phyloP scores from a whole-genome alignment of 768 basidiomycete genomes.

The Boletus barrowsii region DNA sequence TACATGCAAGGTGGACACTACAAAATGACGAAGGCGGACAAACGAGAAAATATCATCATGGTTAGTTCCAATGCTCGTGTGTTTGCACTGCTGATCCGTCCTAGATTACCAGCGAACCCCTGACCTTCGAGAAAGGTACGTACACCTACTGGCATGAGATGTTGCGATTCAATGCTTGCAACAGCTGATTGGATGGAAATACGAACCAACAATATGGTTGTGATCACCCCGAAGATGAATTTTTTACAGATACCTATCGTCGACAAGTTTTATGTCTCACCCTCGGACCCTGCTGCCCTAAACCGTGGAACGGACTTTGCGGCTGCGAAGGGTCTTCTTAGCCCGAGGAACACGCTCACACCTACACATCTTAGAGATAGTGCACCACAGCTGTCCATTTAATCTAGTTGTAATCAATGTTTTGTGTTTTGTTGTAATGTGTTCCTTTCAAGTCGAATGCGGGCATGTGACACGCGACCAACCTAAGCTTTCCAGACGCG shows the following conservation, averaged over 20 bases:
- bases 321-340: slow-evolving; percentile 80
- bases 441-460: too few relatives aligned
- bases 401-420: background rate
- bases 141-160: background rate
- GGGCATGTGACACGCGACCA: too few relatives aligned
- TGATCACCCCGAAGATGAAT: slow-evolving; percentile 96
- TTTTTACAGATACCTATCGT: slow-evolving; percentile 90
- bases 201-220: slow-evolving; percentile 91
- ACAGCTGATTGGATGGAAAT: slow-evolving; percentile 98
- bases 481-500: too few relatives aligned
- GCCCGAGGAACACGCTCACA: slow-evolving; percentile 45
- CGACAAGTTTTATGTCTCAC: slow-evolving; percentile 89
- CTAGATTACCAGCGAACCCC: slow-evolving; percentile 85
- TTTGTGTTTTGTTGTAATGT: background rate
- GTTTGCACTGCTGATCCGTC: slow-evolving; percentile 7
- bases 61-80: slow-evolving; percentile 30
- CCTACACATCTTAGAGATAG: slow-evolving; percentile 20
- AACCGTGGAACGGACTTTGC: slow-evolving; percentile 80
- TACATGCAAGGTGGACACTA: slow-evolving; percentile 87
- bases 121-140: slow-evolving; percentile 92
- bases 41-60: slow-evolving; percentile 95
- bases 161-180: background rate
- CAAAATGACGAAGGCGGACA: slow-evolving; percentile 94
- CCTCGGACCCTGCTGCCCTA: slow-evolving; percentile 71
- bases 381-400: slow-evolving; percentile 22